Base-by-base conservation (phyloP, 2,329 filamentous ascomycete genomes). In the Drechslera avenae region DNA sequence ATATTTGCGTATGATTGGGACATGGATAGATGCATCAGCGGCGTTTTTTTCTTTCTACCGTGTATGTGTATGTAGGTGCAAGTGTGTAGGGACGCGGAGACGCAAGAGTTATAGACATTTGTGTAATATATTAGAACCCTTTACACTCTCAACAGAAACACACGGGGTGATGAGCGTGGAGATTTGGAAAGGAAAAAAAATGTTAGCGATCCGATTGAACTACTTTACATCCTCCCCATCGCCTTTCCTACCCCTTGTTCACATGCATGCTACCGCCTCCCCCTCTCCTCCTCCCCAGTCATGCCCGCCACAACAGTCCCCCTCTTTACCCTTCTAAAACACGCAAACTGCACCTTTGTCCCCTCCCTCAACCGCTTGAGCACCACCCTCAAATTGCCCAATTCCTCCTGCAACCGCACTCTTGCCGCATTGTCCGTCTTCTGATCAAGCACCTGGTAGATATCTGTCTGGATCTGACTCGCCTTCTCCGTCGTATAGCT, bases 371-470 rank as follows among this genome's bases (percentile, higher is more conserved):
- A 48, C 46, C 63, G 85, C 82, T 97, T 97, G 60, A 99, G 78
- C 37, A 93, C 86, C 41, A 83, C 86, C 56, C 93, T 85, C 89
- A 99, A 91, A 70, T 92, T 91, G 2, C 90, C 89, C 60, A 99
- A 76, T 77, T 97, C 93, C 46, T 84, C 86, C 76, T 97, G 93
- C 62, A 99, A 77, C 53, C 83, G 81, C 9, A 86, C 83, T 42
- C 94, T 82, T 3, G 92, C 91, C 52, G 91, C 87, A 63, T 94
- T 92, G 68, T 96, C 91, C 44, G 94, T 97, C 41, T 91, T 86
- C 52, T 85, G 83, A 71, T 99, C 94, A 13, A 99, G 79, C 69
- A 94, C 91, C 59, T 94, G 85, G 74, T 97, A 99, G 39, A 99
- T 93, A 71, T 92, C 86, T 62, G 88, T 88, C 76, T 97, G 94